Conservation (phyloP, 495 filamentous ascomycete genomes). For the Penicillium goetzii region DNA sequence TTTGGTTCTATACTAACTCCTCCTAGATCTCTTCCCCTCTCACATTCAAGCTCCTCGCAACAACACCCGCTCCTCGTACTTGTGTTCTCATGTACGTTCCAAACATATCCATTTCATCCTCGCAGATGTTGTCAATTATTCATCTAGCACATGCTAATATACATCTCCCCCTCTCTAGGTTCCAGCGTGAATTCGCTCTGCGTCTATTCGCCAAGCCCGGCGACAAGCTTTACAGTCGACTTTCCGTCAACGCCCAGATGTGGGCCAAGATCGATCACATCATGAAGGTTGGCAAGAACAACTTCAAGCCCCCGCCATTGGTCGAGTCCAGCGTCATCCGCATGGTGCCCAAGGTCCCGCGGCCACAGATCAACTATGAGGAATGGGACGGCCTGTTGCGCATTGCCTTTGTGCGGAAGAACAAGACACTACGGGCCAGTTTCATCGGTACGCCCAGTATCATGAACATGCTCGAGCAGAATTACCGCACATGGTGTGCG, state of each 20-base stretch:
- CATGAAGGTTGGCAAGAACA: slow-evolving; percentile 91
- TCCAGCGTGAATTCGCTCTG: slow-evolving; percentile 76
- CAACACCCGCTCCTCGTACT: slow-evolving; percentile 72
- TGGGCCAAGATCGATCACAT: slow-evolving; percentile 87
- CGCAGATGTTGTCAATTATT: background rate
- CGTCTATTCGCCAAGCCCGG: slow-evolving; percentile 75
- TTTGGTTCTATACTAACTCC: slow-evolving; percentile 3
- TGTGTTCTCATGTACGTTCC: slow-evolving; percentile 81
- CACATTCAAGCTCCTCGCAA: slow-evolving; percentile 83
- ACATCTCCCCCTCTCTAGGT: slow-evolving; percentile 21
- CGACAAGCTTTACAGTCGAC: slow-evolving; percentile 82
- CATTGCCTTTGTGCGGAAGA: slow-evolving; percentile 78
- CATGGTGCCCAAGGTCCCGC: slow-evolving; percentile 75
- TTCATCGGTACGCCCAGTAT: slow-evolving; percentile 79
- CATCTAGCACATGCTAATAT: slow-evolving; percentile 19
- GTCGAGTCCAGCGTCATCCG: slow-evolving; percentile 86
- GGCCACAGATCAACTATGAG: slow-evolving; percentile 85
- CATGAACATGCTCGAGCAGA: slow-evolving; percentile 77
- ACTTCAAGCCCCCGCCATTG: slow-evolving; percentile 90
- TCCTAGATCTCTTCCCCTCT: slow-evolving; percentile 83
- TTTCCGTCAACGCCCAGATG: slow-evolving; percentile 92
- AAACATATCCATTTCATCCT: background rate
- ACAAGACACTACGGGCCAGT: slow-evolving; percentile 75
- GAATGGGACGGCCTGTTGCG: slow-evolving; percentile 93
- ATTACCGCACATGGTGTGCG: slow-evolving; percentile 88